Base-by-base conservation (phyloP, 2,329 filamentous ascomycete genomes). In the Aspergillus unguis region DNA sequence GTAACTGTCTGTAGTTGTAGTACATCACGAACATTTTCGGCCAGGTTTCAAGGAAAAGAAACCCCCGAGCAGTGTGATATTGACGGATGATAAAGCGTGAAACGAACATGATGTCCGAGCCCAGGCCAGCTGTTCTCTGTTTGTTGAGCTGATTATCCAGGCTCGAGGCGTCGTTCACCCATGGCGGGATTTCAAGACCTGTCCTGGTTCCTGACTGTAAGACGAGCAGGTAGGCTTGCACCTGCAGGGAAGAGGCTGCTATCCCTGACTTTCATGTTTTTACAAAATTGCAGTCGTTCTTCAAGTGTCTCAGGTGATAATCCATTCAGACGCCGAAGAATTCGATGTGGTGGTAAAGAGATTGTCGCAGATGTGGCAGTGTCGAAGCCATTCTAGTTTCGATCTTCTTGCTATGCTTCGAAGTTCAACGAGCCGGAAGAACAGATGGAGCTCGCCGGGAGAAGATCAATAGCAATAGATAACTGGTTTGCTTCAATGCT, bases 201-300 rank as follows among this genome's bases (percentile, higher is more conserved):
- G 40, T 9, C 23, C 44, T 17, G 31, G n/a, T 23, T 32, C 36
- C 44, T 38, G 45, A 31, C 29, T 38, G 50, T 44, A 44, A 45
- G 50, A 48, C 31, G 45, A 48, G 17, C 46, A 49, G 49, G 49
- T 50, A 46, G 36, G 26, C 44, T 43, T 17, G 17, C 58, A 52
- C 53, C 47, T 56, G 52, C 52, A 54, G 50, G 43, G 45, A 47
- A 40, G 29, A 37, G 26, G 33, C 5, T 26, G 29, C 25, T 44
- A 50, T 40, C 36, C 43, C 49, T 35, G 36, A 23, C 35, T 9
- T 35, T 40, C 29, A 4, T 38, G 6, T 9, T 33, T 10, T 43
- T 33, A 26, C 33, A 37, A 37, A 32, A 6, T 9, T 32, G 31
- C 26, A 28, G 17, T 9, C 8, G 37, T n/a, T 23, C 23, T n/a